phyloP scores from a whole-genome alignment of 108 stramenopile genomes.

The Pseudonitzschia multiseries region DNA sequence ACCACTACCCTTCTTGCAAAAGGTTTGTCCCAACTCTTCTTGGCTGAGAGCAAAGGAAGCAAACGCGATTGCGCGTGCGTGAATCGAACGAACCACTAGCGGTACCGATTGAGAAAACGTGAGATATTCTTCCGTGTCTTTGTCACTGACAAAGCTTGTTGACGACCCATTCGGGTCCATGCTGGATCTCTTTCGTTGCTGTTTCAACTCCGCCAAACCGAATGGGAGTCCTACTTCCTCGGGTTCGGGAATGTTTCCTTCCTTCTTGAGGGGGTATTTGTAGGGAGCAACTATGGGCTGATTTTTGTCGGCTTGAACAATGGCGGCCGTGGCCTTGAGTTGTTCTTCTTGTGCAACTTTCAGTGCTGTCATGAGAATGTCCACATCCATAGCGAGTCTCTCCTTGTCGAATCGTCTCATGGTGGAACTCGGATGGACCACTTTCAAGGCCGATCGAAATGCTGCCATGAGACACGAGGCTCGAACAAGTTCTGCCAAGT shows the following conservation, averaged over 20 bases:
- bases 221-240: constrained; percentile 83
- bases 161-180: constrained; percentile 35
- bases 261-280: constrained; percentile 59
- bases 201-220: constrained; percentile 71
- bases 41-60: constrained; percentile 82
- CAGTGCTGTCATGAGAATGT: constrained; percentile 81
- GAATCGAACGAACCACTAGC: constrained; percentile 75
- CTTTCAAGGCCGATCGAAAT: constrained; percentile 87
- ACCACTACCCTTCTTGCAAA: constrained; percentile 72
- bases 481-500: constrained; percentile 74
- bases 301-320: constrained; percentile 73
- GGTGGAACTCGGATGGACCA: constrained; percentile 83
- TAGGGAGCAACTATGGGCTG: constrained; percentile 53
- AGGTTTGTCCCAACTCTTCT: constrained; percentile 87
- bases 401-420: constrained; percentile 81
- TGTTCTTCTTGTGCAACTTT: constrained; percentile 91
- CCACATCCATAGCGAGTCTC: constrained; percentile 82
- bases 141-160: constrained; percentile 37
- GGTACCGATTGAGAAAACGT: constrained; percentile 85
- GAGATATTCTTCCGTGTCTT: constrained; percentile 64
- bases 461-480: constrained; percentile 80
- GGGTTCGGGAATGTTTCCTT: constrained; percentile 58
- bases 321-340: constrained; percentile 70
- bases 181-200: constrained; percentile 36
- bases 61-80: constrained; percentile 85